These are phyloP conservation scores for Saturnispora kantuleensis DNA, from an alignment of 805 yeast species.

Conservation along the genomic window DNA sequence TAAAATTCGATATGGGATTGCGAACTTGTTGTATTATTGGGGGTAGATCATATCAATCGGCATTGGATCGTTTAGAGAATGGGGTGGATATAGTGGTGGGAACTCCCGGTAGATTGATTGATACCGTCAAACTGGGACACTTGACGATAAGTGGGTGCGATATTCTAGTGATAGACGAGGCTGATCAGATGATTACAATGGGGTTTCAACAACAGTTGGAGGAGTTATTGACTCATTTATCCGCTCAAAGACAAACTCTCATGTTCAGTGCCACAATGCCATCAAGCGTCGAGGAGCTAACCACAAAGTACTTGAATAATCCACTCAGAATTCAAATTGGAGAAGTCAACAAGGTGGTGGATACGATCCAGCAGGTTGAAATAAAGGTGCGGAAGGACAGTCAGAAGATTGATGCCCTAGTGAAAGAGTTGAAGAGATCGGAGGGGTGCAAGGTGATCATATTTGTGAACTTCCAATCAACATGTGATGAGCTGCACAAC, in stretches of 20 bases:
- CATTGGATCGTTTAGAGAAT: constrained; percentile 62
- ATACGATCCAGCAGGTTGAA: constrained; percentile 61
- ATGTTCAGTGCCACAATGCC: constrained; percentile 97
- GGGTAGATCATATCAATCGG: constrained; percentile 65
- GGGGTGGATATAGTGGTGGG: constrained; percentile 53
- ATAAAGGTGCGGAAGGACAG: constrained; percentile 38
- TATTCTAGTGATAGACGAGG: constrained; percentile 80
- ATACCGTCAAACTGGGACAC: constrained; percentile 62
- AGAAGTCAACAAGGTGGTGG: constrained; percentile 52
- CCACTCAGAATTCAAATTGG: constrained; percentile 68
- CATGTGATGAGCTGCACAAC: constrained; percentile 59
- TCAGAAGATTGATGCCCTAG: constrained; percentile 35
- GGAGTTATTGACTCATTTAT: constrained; percentile 47
- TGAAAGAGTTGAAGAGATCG: constrained; percentile 28
- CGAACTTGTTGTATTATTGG: constrained; percentile 68
- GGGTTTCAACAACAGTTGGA: constrained; percentile 81
- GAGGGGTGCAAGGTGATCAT: constrained; percentile 62
- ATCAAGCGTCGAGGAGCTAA: constrained; percentile 54
- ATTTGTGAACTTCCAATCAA: constrained; percentile 68
- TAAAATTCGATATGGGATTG: constrained; percentile 29
- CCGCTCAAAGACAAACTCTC: constrained; percentile 55
- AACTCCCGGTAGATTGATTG: constrained; percentile 88
- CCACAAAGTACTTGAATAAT: constrained; percentile 46
- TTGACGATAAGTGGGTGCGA: constrained; percentile 50
- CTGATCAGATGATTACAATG: constrained; percentile 91